Evolutionary conservation across 768 basidiomycete species (phyloP).

Genomic region (Russula foetens): DNA sequence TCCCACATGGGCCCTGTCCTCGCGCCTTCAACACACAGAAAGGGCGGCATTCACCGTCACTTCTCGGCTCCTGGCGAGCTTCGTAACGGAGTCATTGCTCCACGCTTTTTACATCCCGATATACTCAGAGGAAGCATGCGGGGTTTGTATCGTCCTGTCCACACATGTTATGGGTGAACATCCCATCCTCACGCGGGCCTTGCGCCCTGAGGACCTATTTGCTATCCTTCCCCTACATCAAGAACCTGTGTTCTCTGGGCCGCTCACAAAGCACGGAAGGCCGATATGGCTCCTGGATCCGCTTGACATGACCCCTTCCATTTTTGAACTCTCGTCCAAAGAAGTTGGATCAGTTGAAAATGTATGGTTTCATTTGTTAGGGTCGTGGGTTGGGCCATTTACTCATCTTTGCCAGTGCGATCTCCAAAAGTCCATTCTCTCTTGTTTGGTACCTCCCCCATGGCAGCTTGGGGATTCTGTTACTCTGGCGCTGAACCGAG

Average conservation of each 20-base stretch:
- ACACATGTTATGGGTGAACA: constrained; percentile 31
- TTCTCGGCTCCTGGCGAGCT: constrained; percentile 41
- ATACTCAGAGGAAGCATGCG: constrained; percentile 23
- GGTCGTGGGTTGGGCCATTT: neutral
- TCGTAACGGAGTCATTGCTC: constrained; percentile 42
- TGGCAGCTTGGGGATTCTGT: constrained; percentile 33
- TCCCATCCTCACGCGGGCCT: constrained; percentile 27
- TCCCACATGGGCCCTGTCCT: constrained; percentile 5
- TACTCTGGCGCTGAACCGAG: constrained; percentile 24
- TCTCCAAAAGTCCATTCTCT: constrained; percentile 27
- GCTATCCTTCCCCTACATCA: constrained; percentile 41
- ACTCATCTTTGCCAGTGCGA: constrained; percentile 18
- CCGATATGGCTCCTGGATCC: constrained; percentile 47
- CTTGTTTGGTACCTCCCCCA: constrained; percentile 28
- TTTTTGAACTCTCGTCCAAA: constrained; percentile 30
- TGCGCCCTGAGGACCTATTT: constrained; percentile 37
- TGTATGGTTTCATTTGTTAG: neutral
- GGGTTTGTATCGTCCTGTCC: constrained; percentile 34
- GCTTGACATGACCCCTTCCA: constrained; percentile 45
- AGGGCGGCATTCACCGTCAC: constrained; percentile 38
- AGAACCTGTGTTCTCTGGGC: constrained; percentile 35
- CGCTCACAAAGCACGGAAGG: constrained; percentile 30
- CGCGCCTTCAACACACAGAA: constrained; percentile 5
- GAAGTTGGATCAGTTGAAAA: neutral
- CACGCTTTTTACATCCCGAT: constrained; percentile 36